Percentiles rank a stretch among this genome's conserved stretches.
Conservation (phyloP, 352 stramenopile species). For the Pythium myriotylum region DNA sequence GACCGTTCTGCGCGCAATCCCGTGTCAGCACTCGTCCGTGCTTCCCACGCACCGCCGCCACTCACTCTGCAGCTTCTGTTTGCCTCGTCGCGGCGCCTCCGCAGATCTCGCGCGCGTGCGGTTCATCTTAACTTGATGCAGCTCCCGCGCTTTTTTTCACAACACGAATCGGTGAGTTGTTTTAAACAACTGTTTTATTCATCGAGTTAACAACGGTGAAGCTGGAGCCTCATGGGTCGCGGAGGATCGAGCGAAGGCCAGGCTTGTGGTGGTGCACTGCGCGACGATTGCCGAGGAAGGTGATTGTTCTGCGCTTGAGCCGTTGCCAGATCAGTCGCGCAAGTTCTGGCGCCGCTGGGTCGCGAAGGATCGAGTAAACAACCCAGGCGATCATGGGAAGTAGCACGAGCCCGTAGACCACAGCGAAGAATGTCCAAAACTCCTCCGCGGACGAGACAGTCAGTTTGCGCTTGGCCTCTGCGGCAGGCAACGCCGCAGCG, state of each 20-base stretch:
- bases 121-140: conserved; percentile 13
- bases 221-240: too few species aligned
- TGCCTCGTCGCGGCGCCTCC: conserved; percentile 13
- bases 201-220: too few species aligned
- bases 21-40: not conserved
- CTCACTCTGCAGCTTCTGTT: conserved; percentile 24
- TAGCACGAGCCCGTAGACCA: conserved; percentile 40
- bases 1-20: conserved; percentile 10
- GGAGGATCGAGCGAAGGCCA: not conserved
- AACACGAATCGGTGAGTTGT: conserved; percentile 3
- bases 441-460: conserved; percentile 46
- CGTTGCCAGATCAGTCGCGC: conserved; percentile 29
- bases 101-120: conserved; percentile 15
- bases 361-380: conserved; percentile 28
- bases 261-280: conserved; percentile 19
- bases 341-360: conserved; percentile 36
- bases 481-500: not conserved
- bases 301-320: conserved; percentile 31
- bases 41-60: not conserved
- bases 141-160: conserved; percentile 26
- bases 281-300: conserved; percentile 27
- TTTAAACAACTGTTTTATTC: conserved; percentile 21
- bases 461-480: conserved; percentile 22
- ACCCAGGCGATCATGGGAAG: conserved; percentile 42
- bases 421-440: conserved; percentile 44